Percentiles rank a stretch among this genome's conserved stretches.
These are phyloP conservation scores for Cryptosporidium bovis DNA, from an alignment of 169 alveolate species.

Conservation along the genomic window DNA sequence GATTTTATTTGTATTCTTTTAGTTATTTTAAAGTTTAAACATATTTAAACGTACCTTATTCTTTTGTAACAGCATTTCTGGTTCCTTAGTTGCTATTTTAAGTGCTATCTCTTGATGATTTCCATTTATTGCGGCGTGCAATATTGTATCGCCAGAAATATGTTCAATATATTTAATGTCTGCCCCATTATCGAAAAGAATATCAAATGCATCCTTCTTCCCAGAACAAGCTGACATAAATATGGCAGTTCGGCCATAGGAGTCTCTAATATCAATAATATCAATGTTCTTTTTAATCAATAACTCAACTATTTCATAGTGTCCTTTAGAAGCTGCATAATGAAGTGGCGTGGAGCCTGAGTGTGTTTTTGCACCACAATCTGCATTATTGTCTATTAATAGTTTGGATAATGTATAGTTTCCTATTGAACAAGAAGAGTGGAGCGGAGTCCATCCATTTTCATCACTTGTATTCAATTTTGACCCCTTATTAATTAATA, in stretches of 20 bases:
- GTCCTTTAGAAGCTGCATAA: constrained; percentile 78
- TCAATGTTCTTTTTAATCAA: not conserved
- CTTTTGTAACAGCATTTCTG: constrained; percentile 46
- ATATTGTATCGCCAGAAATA: constrained; percentile 35
- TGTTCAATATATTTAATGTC: constrained; percentile 19
- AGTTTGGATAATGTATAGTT: constrained; percentile 37
- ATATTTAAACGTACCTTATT: constrained; percentile 27
- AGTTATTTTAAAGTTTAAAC: not conserved
- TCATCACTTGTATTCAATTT: constrained; percentile 73
- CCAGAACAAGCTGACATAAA: constrained; percentile 71
- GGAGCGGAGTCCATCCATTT: constrained; percentile 76
- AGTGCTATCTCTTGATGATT: constrained; percentile 55
- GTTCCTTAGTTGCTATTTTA: constrained; percentile 42
- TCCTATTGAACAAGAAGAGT: constrained; percentile 76
- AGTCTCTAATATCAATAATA: constrained; percentile 13
- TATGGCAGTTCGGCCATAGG: constrained; percentile 47
- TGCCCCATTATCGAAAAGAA: constrained; percentile 17
- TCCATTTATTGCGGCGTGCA: constrained; percentile 55
- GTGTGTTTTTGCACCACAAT: constrained; percentile 48
- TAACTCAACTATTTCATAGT: constrained; percentile 49
- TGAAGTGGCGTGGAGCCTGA: constrained; percentile 77
- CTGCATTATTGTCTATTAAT: constrained; percentile 22
- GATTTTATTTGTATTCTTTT: not conserved
- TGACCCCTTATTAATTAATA: constrained; percentile 61
- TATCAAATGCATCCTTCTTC: constrained; percentile 15